Evolutionary conservation across 2,329 filamentous ascomycete genomes (phyloP).

Genomic region (Onygena corvina): DNA sequence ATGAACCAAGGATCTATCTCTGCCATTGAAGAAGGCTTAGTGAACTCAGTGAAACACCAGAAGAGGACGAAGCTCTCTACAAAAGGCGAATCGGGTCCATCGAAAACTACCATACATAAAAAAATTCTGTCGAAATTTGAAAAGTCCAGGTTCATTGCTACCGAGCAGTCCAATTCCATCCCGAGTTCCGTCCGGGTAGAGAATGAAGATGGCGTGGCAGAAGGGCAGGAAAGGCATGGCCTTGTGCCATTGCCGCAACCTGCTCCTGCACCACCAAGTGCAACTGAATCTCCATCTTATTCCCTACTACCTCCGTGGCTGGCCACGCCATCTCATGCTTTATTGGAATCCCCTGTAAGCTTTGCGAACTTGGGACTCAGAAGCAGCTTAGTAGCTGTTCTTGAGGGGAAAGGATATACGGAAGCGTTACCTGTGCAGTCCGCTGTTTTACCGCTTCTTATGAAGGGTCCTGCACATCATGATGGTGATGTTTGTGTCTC

Average conservation of each 20-base stretch:
- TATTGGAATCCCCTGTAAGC: constrained; percentile 45
- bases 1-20: constrained; percentile 10
- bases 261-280: constrained; percentile 42
- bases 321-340: constrained; percentile 58
- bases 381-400: constrained; percentile 45
- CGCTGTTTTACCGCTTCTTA: constrained; percentile 64
- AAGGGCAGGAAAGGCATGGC: constrained; percentile 43
- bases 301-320: constrained; percentile 74
- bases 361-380: constrained; percentile 57
- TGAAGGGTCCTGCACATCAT: constrained; percentile 50
- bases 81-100: constrained; percentile 31
- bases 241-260: constrained; percentile 75
- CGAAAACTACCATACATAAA: constrained; percentile 16
- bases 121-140: constrained; percentile 22
- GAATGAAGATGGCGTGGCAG: background rate
- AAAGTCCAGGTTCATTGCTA: constrained; percentile 15
- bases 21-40: background rate
- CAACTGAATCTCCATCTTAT: constrained; percentile 52
- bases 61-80: constrained; percentile 4
- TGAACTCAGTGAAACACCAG: constrained; percentile 7
- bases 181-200: constrained; percentile 10
- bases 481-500: constrained; percentile 76
- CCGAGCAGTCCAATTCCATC: constrained; percentile 6
- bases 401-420: constrained; percentile 57
- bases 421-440: constrained; percentile 70